Evolutionary conservation across 805 yeast species (phyloP).

Genomic region (Nakazawaea peltata): DNA sequence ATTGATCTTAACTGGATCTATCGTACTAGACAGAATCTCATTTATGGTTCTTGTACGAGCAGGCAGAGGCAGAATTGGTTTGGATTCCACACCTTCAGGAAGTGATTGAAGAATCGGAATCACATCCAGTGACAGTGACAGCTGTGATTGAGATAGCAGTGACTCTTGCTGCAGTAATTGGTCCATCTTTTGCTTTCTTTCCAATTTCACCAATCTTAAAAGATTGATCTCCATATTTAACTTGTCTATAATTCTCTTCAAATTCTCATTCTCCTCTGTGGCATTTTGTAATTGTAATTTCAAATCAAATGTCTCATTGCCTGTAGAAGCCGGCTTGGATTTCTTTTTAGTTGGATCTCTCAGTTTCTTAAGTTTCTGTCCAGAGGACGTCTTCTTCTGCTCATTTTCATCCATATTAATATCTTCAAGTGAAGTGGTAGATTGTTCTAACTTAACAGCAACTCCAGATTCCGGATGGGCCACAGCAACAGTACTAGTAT

Average conservation of each 20-base stretch:
- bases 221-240: constrained; percentile 30
- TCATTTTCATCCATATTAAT: too few relatives aligned
- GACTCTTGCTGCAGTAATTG: too few relatives aligned
- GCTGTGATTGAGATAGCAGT: background rate
- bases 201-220: constrained; percentile 18
- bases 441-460: too few relatives aligned
- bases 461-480: background rate
- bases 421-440: too few relatives aligned
- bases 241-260: constrained; percentile 31
- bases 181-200: constrained; percentile 22
- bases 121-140: background rate
- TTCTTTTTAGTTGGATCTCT: background rate
- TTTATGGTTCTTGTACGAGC: background rate
- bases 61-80: too few relatives aligned
- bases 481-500: background rate
- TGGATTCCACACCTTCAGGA: too few relatives aligned
- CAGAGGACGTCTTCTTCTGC: background rate
- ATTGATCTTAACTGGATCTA: constrained; percentile 24
- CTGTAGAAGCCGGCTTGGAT: background rate
- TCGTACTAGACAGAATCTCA: constrained; percentile 9
- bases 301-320: constrained; percentile 21
- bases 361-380: constrained; percentile 3
- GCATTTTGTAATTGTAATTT: constrained; percentile 32
- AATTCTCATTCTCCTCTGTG: constrained; percentile 33
- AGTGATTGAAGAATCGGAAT: too few relatives aligned